phyloP scores from a whole-genome alignment of 2,329 filamentous ascomycete species.

The Colletotrichum tamarilloi region DNA sequence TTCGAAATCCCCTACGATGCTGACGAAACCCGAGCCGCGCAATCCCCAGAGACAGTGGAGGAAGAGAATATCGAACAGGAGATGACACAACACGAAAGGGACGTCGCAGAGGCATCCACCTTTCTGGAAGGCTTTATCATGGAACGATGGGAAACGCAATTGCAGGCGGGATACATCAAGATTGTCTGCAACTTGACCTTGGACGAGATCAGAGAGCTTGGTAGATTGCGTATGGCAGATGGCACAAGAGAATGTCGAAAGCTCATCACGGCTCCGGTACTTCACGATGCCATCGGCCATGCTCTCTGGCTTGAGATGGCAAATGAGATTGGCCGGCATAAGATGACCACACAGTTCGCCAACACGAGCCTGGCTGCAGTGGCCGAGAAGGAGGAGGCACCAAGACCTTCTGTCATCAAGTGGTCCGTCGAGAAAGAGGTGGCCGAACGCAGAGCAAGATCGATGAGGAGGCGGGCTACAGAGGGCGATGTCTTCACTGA shows the following conservation, averaged over 20 bases:
- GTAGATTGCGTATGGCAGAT: not conserved
- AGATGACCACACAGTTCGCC: not conserved
- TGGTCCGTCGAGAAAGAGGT: not conserved
- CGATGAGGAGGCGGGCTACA: not conserved
- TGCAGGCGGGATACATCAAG: constrained; percentile 20
- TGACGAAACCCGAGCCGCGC: too few species aligned
- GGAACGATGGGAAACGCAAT: not conserved
- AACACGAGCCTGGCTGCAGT: not conserved
- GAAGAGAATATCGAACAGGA: too few species aligned
- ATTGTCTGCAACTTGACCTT: constrained; percentile 25
- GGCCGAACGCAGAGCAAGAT: constrained; percentile 3
- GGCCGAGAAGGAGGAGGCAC: not conserved
- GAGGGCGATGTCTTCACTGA: not conserved
- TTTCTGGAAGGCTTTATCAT: not conserved
- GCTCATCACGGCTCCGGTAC: constrained; percentile 27
- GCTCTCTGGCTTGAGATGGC: constrained; percentile 15
- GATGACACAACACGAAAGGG: not conserved
- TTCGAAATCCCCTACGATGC: constrained; percentile 1
- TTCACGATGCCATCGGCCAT: constrained; percentile 24
- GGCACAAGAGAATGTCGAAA: constrained; percentile 12
- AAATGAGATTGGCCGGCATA: not conserved
- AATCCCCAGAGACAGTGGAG: too few species aligned
- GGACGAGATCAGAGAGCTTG: constrained; percentile 3
- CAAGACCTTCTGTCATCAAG: not conserved
- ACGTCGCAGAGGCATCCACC: not conserved